Evolutionary conservation across 2,329 filamentous ascomycete species (phyloP), one percentile per base, ranked within the genome.

Genomic region (Penicillium sp.): DNA sequence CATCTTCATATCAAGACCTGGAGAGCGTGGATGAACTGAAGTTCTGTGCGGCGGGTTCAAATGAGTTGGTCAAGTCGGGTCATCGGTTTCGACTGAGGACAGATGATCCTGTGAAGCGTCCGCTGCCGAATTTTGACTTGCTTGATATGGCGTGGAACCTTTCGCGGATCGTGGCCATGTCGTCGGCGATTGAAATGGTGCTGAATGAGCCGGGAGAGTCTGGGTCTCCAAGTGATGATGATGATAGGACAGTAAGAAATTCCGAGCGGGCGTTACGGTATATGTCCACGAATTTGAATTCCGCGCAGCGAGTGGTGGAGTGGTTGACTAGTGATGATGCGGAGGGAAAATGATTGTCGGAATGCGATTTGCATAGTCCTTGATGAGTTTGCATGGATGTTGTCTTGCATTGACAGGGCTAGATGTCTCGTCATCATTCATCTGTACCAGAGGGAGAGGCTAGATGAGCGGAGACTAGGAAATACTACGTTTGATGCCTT

Each of bases 111-210:
- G 3, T 14, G 10, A 13, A 13, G 10, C 44, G 29, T 3, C 55
- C 55, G 5, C 48, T 60, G 9, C 55, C 57, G 10, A 55, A 40
- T 34, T 58, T 49, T 9, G 51, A 57, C 29, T 28, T 60, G 37
- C 24, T 60, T 8, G 55, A 58, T 14, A 55, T 60, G 55, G 52
- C 58, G 21, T 60, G 58, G 58, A 31, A 60, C 37, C 42, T 60
- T 14, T 50, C 19, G 10, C 55, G 55, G 26, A 37, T 58, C 18
- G 28, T 53, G 8, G 23, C 48, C 37, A 42, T 55, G 18, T 55
- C 44, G 48, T 28, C 7, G 21, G 21, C 14, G 39, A 5, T 45
- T 24, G 43, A 29, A 40, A 33, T 24, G 19, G 36, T 39, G 11
- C 11, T 16, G 2, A 3, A 19, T 39, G 36, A 19, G 19, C 2